Evolutionary conservation across 2,329 filamentous ascomycete species (phyloP), one percentile per base, ranked within the genome.

Genomic region (Alternaria gaisen): DNA sequence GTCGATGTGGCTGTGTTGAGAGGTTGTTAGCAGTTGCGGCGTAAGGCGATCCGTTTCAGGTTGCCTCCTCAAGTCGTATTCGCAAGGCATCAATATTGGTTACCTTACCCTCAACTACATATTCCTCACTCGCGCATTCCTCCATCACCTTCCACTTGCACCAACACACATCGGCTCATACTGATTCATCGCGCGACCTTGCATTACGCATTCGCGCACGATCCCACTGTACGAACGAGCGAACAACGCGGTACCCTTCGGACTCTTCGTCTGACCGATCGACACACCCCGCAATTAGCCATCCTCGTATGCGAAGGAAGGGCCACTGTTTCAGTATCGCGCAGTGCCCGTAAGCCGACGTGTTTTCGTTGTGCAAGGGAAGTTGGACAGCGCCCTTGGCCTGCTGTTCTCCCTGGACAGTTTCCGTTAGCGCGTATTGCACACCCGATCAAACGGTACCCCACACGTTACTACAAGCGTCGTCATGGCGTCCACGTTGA

Each of bases 11-110:
- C 58, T 50, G 56, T 64, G 58, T 53, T 41, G 58, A 56, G 55
- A 53, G 41, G 26, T 40, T 43, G 34, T 61, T 43, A 53, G 43
- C 52, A 43, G 58, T 52, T 38, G 54, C 28, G 41, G 54, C 54
- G 34, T 34, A 47, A 44, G 56, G 43, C 40, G n/a, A 43, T 22
- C 50, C 46, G 60, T 64, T 66, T 61, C 60, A 63, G 54, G 28
- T 56, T 60, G 54, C 57, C 58, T 56, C 36, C 47, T 58, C 36
- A 42, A 51, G 50, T 43, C 53, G 41, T 30, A 46, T 46, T 38
- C 46, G 50, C 41, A 54, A 66, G 64, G 64, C 64, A 60, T 56
- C 64, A 64, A 51, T 46, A 55, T 59, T 66, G 54, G 40, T 53
- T 18, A 44, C 28, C 54, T 59, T 52, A 58, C 41, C 16, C 44